Percentiles rank a stretch among this genome's conserved stretches.
phyloP scores from a whole-genome alignment of 495 filamentous ascomycete genomes.

The Gamarada debralockiae region DNA sequence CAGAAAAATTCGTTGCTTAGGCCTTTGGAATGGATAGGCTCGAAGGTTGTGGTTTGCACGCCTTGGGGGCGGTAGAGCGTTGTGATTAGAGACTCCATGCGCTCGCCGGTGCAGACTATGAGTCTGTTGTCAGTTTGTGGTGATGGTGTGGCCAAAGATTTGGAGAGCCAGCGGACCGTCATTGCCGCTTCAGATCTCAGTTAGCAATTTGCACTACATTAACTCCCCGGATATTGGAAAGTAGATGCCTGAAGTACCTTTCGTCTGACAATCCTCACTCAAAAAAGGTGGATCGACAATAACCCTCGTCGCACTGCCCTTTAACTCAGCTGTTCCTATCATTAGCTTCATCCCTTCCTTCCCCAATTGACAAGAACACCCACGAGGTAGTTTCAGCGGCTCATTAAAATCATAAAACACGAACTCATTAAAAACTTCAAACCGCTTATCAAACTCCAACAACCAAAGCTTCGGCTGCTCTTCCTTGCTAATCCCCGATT shows the following conservation, averaged over 20 bases:
- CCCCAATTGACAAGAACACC: slow-evolving; percentile 12
- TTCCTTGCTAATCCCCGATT: slow-evolving; percentile 30
- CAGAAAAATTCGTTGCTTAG: slow-evolving; percentile 77
- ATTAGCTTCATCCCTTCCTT: background rate
- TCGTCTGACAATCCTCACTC: slow-evolving; percentile 76
- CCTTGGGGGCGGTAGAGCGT: slow-evolving; percentile 48
- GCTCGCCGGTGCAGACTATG: slow-evolving; percentile 71
- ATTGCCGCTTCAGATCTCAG: slow-evolving; percentile 54
- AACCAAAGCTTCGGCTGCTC: slow-evolving; percentile 51
- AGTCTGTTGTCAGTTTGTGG: slow-evolving; percentile 25
- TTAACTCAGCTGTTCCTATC: slow-evolving; percentile 43
- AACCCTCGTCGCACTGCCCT: slow-evolving; percentile 60
- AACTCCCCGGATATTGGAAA: background rate
- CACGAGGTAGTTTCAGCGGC: slow-evolving; percentile 58
- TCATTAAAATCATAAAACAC: slow-evolving; percentile 67
- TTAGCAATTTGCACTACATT: background rate
- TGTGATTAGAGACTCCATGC: slow-evolving; percentile 51
- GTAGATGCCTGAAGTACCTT: slow-evolving; percentile 43
- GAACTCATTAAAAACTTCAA: slow-evolving; percentile 67
- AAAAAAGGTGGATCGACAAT: slow-evolving; percentile 77
- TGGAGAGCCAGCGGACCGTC: slow-evolving; percentile 66
- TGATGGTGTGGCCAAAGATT: slow-evolving; percentile 27
- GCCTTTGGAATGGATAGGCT: slow-evolving; percentile 60
- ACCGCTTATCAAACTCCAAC: slow-evolving; percentile 69
- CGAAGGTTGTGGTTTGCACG: slow-evolving; percentile 52